Base-by-base conservation (phyloP, 352 stramenopile species). In the Phytophthora ramorum region DNA sequence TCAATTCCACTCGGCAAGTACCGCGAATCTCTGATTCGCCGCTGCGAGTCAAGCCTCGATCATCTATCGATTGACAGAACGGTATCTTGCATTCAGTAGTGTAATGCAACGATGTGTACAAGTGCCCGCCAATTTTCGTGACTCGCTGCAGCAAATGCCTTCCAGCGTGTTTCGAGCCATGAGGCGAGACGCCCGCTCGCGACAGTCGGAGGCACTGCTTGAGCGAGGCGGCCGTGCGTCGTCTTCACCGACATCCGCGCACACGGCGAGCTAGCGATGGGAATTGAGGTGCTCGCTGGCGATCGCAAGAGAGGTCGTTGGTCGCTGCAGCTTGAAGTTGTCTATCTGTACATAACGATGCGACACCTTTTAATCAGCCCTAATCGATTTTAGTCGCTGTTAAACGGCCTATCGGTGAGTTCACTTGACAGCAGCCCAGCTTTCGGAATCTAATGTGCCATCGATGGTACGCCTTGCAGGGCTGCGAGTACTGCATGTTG, bases 321-420 rank as follows among this genome's bases (percentile, higher is more conserved):
- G 5, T 28, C 24, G 8, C 9, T 52, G n/a, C 32, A 53, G 28
- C 47, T 54, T 54, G 47, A 54, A 54, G 47, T 54, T 54, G 47
- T 19, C 1, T 6, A 17, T 2, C 9, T 12, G 47, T 43, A 30
- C 47, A 54, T 54, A 54, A 54, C 7, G 8, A 30, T 41, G 19
- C 47, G 13, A 41, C 12, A n/a, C 8, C 24, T 41, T 54, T 54
- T 54, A 43, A 54, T 54, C 47, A 43, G 47, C 30, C n/a, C 47
- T 30, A 43, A 14, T 41, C 47, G 17, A 41, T 54, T 54, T 54
- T 54, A 53, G 30, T 53, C 26, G 46, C 32, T 38, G 26, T 43
- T 54, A 54, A 54, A 43, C 30, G 8, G 9, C 14, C 14, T 54
- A 32, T 54, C 47, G 17, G 28, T 53, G 47, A n/a, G 35, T 41